Conservation (phyloP, 352 stramenopile species). For the Lagenidium sp. region DNA sequence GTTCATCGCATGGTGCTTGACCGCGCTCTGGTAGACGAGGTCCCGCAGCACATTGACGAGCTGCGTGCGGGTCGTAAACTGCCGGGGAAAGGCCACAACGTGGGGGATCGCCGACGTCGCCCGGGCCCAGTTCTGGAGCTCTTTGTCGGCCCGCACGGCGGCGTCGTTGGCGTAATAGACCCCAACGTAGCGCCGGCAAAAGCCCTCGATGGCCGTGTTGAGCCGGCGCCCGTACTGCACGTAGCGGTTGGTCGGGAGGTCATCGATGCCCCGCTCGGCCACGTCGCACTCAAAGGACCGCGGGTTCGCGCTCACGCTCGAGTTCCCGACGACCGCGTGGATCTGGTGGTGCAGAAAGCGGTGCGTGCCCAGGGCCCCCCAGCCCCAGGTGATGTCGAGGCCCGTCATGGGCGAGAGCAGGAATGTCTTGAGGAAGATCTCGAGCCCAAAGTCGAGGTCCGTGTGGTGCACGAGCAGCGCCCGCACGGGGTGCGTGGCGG, state of each 20-base stretch:
- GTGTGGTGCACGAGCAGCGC: slow-evolving; percentile 63
- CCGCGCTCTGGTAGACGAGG: slow-evolving; percentile 27
- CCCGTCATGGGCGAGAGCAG: not conserved
- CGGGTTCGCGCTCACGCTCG: too few relatives aligned
- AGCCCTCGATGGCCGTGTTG: not conserved
- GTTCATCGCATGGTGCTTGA: slow-evolving; percentile 51
- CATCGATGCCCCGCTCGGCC: not conserved
- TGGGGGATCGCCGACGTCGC: slow-evolving; percentile 17
- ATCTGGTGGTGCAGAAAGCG: too few relatives aligned
- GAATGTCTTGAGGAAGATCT: too few relatives aligned
- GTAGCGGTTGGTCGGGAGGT: not conserved
- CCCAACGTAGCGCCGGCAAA: not conserved
- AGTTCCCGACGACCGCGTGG: too few relatives aligned
- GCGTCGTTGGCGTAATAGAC: not conserved
- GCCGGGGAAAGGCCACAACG: slow-evolving; percentile 20
- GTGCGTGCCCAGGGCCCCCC: too few relatives aligned
- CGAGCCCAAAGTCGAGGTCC: not conserved
- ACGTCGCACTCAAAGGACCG: too few relatives aligned
- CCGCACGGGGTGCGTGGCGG: slow-evolving; percentile 84
- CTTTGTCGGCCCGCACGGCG: not conserved
- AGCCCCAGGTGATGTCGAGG: too few relatives aligned
- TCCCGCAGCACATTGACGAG: slow-evolving; percentile 13
- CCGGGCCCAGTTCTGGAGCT: slow-evolving; percentile 23
- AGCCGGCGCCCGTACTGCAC: not conserved
- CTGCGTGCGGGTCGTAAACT: slow-evolving; percentile 3